Evolutionary conservation across 805 yeast genomes (phyloP), one percentile per base, ranked within the genome.

Genomic region (Jamesozyma rosinii): DNA sequence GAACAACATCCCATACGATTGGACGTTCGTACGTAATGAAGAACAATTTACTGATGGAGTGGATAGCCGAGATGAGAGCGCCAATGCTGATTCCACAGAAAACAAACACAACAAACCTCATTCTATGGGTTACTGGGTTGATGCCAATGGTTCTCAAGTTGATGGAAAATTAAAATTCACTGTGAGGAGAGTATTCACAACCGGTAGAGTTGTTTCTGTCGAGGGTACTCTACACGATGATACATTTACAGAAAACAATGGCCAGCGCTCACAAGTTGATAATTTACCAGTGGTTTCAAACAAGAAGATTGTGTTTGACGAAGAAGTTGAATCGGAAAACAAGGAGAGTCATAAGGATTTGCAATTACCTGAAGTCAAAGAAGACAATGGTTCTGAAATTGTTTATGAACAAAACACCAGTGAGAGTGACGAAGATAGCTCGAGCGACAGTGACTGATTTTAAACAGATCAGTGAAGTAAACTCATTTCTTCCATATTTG

Each of bases 81-180:
- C 44, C 19, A 34, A 36, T 15, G 38, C 42, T 2, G 44, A 46
- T 9, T 44, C 46, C 3, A 46, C 42, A 27, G 48, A 48, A 3
- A 46, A 42, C 27, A 48, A 49, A 40, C 51, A 48, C 21, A 38
- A 48, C 20, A 44, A 35, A 31, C 43, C 44, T 44, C 71, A 71
- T 45, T 80, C 88, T 0, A 68, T 84, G 50, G 98, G 98, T 1
- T 76, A 83, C 60, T 90, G 98, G 98, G 70, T 70, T 11, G 95
- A 90, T 60, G 83, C 70, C 35, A 69, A 76, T 44, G 95, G 82
- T 13, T 69, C 74, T 36, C 78, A 81, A 43, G 70, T 92, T 17
- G 95, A 83, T 51, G 97, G 95, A 3, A 87, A 86, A 62, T 63
- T 90, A 40, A 72, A 71, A 52, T 88, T 92, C 63, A 77, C 79